Evolutionary conservation across 441 rosid species (phyloP).

Genomic region (Breynia disticha): DNA sequence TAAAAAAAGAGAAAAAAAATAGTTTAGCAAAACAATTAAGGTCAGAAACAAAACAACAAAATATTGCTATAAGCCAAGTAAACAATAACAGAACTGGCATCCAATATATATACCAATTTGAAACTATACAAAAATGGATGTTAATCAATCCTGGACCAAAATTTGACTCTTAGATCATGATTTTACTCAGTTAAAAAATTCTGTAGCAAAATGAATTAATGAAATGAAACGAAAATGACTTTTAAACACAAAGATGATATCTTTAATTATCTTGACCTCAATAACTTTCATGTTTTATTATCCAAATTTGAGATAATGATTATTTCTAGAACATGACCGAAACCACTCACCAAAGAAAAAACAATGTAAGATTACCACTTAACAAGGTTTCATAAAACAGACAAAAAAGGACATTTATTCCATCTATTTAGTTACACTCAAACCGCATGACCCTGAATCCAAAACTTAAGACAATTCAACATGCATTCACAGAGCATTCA

Average conservation of each 20-base stretch:
- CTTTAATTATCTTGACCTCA: not conserved
- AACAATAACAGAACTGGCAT: not conserved
- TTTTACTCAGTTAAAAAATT: too few species aligned
- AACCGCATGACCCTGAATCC: too few species aligned
- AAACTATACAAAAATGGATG: too few species aligned
- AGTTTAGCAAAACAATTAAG: not conserved
- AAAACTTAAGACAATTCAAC: too few species aligned
- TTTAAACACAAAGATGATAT: too few species aligned
- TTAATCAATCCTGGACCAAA: too few species aligned
- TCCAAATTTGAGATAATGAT: not conserved
- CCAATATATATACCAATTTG: too few species aligned
- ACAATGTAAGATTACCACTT: not conserved
- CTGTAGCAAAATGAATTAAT: too few species aligned
- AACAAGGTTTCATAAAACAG: not conserved
- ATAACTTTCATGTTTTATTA: not conserved
- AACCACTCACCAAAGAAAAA: not conserved
- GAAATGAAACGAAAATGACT: too few species aligned
- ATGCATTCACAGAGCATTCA: too few species aligned
- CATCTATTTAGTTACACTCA: too few species aligned
- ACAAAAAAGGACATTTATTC: not conserved
- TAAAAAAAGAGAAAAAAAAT: not conserved
- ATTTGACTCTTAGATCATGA: too few species aligned
- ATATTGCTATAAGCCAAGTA: not conserved
- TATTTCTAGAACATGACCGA: not conserved
- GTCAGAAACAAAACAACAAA: conserved; percentile 1